phyloP scores from a whole-genome alignment of 2,329 filamentous ascomycete genomes.

The Simplicillium aogashimaense region DNA sequence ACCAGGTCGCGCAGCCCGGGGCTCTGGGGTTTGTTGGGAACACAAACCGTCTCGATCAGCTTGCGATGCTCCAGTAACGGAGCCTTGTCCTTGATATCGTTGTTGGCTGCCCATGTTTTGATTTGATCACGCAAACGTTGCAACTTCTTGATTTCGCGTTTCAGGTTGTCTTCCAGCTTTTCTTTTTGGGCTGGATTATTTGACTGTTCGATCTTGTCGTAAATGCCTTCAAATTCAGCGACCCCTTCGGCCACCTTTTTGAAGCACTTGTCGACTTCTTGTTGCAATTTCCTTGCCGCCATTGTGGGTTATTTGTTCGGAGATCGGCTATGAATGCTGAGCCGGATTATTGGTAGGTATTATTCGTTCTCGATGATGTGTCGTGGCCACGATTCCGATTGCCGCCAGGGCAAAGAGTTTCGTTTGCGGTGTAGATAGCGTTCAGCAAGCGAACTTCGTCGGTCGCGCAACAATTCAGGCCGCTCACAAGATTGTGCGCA shows the following conservation, averaged over 20 bases:
- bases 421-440: background rate
- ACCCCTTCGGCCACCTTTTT: slow-evolving; percentile 96
- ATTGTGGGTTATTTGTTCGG: slow-evolving; percentile 42
- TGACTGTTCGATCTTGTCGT: slow-evolving; percentile 93
- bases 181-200: slow-evolving; percentile 93
- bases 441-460: slow-evolving; percentile 1
- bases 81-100: slow-evolving; percentile 99
- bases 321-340: background rate
- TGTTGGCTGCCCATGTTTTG: slow-evolving; percentile 97
- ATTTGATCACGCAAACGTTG: slow-evolving; percentile 96
- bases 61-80: slow-evolving; percentile 88
- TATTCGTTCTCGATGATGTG: background rate
- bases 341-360: background rate
- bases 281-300: slow-evolving; percentile 91
- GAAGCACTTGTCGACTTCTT: slow-evolving; percentile 99
- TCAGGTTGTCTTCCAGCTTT: slow-evolving; percentile 94
- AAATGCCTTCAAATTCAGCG: slow-evolving; percentile 83
- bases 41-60: slow-evolving; percentile 87
- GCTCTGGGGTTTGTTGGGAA: slow-evolving; percentile 2
- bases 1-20: background rate
- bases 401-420: slow-evolving; percentile 1
- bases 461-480: slow-evolving; percentile 1
- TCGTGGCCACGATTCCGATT: background rate
- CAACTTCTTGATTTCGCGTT: slow-evolving; percentile 99
- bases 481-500: slow-evolving; percentile 4